Evolutionary conservation across 192 early-diverging fungal genomes (phyloP), one percentile per base, ranked within the genome.

Genomic region (Backusella macrospora): DNA sequence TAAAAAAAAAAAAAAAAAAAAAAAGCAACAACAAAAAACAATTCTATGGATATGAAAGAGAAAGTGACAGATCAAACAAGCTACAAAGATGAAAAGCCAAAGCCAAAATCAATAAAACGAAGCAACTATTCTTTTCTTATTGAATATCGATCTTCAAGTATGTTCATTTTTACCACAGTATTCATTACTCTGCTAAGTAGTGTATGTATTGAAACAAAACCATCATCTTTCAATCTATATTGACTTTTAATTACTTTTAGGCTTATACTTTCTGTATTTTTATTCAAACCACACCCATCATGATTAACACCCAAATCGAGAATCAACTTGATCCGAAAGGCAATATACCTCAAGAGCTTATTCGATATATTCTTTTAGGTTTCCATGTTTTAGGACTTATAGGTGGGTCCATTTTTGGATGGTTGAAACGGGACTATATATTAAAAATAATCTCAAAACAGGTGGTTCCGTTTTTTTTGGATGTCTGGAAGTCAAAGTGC

Each of bases 361-460:
- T 65, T 14, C n/a, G 16, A 13, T 65, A 65, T 40, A 39, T 65
- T n/a, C 38, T 65, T 37, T 38, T 39, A n/a, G n/a, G 64, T 6
- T 65, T 37, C n/a, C 64, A 65, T 65, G 7, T 65, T 39, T 40
- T 65, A 39, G 64, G 64, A 38, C 15, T 65, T 3, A 18, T 42
- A 4, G 64, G 64, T n/a, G n/a, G n/a, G n/a, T n/a, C n/a, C n/a
- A n/a, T n/a, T n/a, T n/a, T n/a, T n/a, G n/a, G n/a, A n/a, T n/a
- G n/a, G n/a, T n/a, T n/a, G n/a, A n/a, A n/a, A n/a, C n/a, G n/a
- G n/a, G n/a, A n/a, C n/a, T n/a, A n/a, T n/a, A n/a, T n/a, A n/a
- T n/a, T n/a, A n/a, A n/a, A n/a, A n/a, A n/a, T n/a, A n/a, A n/a
- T 5, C 16, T 37, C 62, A 16, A 64, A 16, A 12, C 7, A 65